Evolutionary conservation across 768 basidiomycete species (phyloP).

Genomic region (Suillus cothurnatus): DNA sequence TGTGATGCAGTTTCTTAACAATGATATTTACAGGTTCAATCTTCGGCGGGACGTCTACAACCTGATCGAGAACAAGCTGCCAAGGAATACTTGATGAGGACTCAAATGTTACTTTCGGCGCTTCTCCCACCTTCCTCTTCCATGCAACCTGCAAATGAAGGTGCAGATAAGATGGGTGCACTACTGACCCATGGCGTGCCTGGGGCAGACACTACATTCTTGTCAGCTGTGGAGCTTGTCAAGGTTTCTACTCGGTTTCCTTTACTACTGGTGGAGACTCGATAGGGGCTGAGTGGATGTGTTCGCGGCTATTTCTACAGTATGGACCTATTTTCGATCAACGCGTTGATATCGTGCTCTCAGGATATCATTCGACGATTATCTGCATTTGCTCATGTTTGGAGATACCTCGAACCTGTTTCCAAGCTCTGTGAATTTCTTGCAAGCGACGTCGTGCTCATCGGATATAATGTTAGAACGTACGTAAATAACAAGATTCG

Average conservation of each 20-base stretch:
- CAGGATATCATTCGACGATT: conserved; percentile 6
- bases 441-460: background rate
- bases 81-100: conserved; percentile 52
- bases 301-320: conserved; percentile 8
- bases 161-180: conserved; percentile 40
- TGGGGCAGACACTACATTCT: conserved; percentile 52
- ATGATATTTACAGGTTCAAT: conserved; percentile 16
- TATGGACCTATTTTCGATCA: background rate
- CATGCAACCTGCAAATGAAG: conserved; percentile 24
- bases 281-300: conserved; percentile 22
- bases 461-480: background rate
- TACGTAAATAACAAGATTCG: background rate
- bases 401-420: background rate
- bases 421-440: conserved; percentile 2
- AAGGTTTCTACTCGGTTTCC: conserved; percentile 78
- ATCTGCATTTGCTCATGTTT: conserved; percentile 1
- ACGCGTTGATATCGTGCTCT: background rate
- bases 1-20: background rate
- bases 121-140: conserved; percentile 48
- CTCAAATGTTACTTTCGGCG: conserved; percentile 62
- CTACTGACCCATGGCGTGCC: conserved; percentile 59
- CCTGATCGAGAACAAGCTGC: conserved; percentile 30
- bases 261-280: conserved; percentile 59
- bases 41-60: conserved; percentile 7
- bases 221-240: conserved; percentile 62